These are phyloP conservation scores for Sporothrix schenckii DNA, from an alignment of 2,329 filamentous ascomycete genomes.

Conservation along the genomic window DNA sequence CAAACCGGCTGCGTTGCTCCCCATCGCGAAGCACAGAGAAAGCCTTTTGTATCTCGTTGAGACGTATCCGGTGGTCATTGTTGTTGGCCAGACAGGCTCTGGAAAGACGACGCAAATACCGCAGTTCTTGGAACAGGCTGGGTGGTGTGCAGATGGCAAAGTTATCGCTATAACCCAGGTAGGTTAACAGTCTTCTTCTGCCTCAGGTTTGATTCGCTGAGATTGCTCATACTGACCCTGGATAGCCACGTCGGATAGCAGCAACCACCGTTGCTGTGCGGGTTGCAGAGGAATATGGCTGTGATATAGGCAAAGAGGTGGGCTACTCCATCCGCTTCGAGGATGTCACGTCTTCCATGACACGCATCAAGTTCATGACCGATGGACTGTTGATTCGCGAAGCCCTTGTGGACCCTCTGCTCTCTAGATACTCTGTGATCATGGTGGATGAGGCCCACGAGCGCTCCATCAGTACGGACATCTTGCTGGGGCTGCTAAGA, in stretches of 20 bases:
- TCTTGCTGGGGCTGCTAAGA: conserved; percentile 85
- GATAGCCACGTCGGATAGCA: conserved; percentile 81
- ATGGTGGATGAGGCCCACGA: conserved; percentile 99
- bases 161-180: conserved; percentile 82
- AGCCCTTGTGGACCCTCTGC: conserved; percentile 85
- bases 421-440: conserved; percentile 90
- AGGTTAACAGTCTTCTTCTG: neutral
- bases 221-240: neutral
- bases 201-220: neutral
- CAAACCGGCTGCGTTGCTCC: conserved; percentile 80
- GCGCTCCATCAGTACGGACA: conserved; percentile 86
- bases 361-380: conserved; percentile 91
- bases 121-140: conserved; percentile 83
- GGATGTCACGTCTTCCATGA: conserved; percentile 82
- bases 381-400: conserved; percentile 90
- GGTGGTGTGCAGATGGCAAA: conserved; percentile 85
- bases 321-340: conserved; percentile 94
- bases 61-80: conserved; percentile 78
- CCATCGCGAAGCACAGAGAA: conserved; percentile 81
- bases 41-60: conserved; percentile 84
- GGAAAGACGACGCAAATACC: conserved; percentile 96
- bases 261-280: conserved; percentile 85
- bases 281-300: conserved; percentile 86
- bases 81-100: conserved; percentile 91
- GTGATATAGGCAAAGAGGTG: conserved; percentile 84